phyloP scores from a whole-genome alignment of 2,329 filamentous ascomycete species.

The Xylaria sp. region DNA sequence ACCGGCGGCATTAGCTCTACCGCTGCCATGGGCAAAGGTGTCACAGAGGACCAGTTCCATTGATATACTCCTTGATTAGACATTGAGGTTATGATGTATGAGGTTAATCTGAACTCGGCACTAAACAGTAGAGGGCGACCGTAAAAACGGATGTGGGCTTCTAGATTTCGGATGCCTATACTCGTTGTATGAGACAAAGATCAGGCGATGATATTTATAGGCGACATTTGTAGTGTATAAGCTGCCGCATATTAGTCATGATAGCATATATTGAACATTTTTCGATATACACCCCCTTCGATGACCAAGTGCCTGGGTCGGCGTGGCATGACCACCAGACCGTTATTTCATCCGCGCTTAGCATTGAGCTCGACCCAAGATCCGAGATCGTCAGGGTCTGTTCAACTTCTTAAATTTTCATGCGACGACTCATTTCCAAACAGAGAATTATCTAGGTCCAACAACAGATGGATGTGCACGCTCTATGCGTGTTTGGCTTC shows the following conservation, averaged over 20 bases:
- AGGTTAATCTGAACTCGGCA: background rate
- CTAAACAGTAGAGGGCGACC: background rate
- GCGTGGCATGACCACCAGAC: too few species aligned
- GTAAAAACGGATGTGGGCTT: background rate
- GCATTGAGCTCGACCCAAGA: background rate
- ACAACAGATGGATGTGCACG: background rate
- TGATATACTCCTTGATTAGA: conserved; percentile 37
- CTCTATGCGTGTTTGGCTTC: conserved; percentile 10
- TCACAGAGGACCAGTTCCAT: conserved; percentile 98
- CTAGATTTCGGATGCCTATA: background rate
- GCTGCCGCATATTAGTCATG: conserved; percentile 9
- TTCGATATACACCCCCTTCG: background rate
- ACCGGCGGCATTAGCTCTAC: conserved; percentile 91
- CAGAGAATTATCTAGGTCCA: background rate
- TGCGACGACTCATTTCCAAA: background rate
- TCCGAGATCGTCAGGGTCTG: background rate
- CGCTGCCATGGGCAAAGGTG: conserved; percentile 95
- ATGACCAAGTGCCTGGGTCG: background rate
- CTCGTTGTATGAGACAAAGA: conserved; percentile 3
- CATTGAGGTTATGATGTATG: background rate
- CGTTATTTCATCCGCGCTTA: background rate
- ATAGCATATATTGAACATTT: background rate
- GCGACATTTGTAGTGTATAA: background rate
- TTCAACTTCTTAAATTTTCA: background rate
- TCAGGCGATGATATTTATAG: conserved; percentile 7